phyloP scores from a whole-genome alignment of 2,329 filamentous ascomycete species.

The Xylaria sp. region DNA sequence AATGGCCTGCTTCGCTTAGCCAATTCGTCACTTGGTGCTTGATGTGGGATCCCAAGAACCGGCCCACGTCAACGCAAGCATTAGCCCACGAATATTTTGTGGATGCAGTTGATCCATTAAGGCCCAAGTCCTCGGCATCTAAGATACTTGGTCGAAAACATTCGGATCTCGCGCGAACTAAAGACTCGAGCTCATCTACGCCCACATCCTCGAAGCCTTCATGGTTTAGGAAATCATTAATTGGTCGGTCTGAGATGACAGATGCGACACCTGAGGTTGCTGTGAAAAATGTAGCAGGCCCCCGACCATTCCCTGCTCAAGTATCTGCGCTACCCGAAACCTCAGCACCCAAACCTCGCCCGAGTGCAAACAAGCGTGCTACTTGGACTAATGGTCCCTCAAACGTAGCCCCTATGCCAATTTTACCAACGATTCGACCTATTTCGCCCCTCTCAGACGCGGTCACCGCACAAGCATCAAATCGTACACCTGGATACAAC shows the following conservation, averaged over 20 bases:
- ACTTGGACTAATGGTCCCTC: slow-evolving; percentile 91
- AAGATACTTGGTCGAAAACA: slow-evolving; percentile 89
- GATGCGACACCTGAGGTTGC: slow-evolving; percentile 65
- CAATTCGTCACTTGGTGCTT: slow-evolving; percentile 98
- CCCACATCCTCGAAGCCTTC: slow-evolving; percentile 84
- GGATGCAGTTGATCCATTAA: slow-evolving; percentile 90
- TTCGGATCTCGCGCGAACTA: slow-evolving; percentile 80
- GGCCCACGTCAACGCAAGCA: slow-evolving; percentile 94
- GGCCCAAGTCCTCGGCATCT: slow-evolving; percentile 90
- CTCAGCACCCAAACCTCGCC: slow-evolving; percentile 57
- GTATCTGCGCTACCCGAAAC: slow-evolving; percentile 52
- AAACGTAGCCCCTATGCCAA: slow-evolving; percentile 90
- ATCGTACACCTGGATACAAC: slow-evolving; percentile 65
- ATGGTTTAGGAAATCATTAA: slow-evolving; percentile 96
- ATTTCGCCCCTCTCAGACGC: slow-evolving; percentile 97
- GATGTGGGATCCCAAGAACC: slow-evolving; percentile 96
- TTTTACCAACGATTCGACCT: slow-evolving; percentile 91
- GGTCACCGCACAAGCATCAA: slow-evolving; percentile 88
- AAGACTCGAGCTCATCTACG: slow-evolving; percentile 68
- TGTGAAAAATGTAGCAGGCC: slow-evolving; percentile 60
- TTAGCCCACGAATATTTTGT: slow-evolving; percentile 93
- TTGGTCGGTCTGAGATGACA: slow-evolving; percentile 78
- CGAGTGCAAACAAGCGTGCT: slow-evolving; percentile 79
- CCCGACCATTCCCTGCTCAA: slow-evolving; percentile 50
- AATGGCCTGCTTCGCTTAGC: slow-evolving; percentile 89